Base-by-base conservation (phyloP, 164 flowering plant species). In the Kingdonia uniflora region DNA sequence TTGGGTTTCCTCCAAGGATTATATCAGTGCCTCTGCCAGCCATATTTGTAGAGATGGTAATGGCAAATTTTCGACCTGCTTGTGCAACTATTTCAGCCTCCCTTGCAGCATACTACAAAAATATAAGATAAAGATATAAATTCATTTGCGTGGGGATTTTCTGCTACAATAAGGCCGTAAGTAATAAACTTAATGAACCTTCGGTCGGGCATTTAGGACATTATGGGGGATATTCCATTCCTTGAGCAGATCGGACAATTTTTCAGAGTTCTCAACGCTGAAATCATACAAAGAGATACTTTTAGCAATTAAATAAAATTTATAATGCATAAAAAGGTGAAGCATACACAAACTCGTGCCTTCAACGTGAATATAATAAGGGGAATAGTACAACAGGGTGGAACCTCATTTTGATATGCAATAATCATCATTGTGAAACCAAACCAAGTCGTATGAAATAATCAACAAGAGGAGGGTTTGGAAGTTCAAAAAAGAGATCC, bases 21-120 rank as follows among this genome's bases (percentile, higher is more conserved):
- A 94, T 88, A 66, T 94, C 99, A 49, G 99, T 94, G 60, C 99
- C 99, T 65, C 99, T 74, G 49, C 99, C 99, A 58, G 99, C 97
- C 99, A 94, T 94, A 67, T 94, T 94, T 19, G 99, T 94, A 43
- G 99, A 88, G 64, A 94, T 79, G 58, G 99, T 94, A 25, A 94
- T 85, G 61, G 95, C 95, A 76, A 66, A 55, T 70, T 88, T 89
- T 53, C 87, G 68, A 61, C 99, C 99, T 40, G 99, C 99, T 68
- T 94, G 97, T 43, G 96, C 95, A 60, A 94, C 75, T 65, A 76
- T 76, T 60, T 94, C 95, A 58, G 99, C 99, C 65, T 94, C 99
- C 61, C 87, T 86, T 21, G 89, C 92, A 45, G 95, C 99, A 75
- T 92, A 88, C 97, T 92, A 70, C 24, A 45, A 14, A 22, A 60